phyloP scores from a whole-genome alignment of 1,284 basidiomycete genomes.

The Peniophora sp. region DNA sequence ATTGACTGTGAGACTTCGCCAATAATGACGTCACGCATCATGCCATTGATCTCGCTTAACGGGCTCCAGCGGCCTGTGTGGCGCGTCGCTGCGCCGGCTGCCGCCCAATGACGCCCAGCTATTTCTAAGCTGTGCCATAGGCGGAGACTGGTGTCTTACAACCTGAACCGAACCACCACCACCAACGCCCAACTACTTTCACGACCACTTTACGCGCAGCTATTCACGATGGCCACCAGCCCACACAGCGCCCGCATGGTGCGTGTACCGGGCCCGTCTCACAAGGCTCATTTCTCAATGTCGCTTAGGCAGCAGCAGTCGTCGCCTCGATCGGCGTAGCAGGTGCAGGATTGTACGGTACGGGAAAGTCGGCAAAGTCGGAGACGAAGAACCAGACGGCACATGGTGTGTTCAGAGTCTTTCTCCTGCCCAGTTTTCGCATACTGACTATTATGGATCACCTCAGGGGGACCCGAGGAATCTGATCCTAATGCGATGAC shows the following conservation, averaged over 20 bases:
- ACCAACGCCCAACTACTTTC: too few species aligned
- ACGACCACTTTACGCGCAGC: too few species aligned
- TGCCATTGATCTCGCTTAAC: too few species aligned
- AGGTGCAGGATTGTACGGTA: neutral
- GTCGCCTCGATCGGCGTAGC: neutral
- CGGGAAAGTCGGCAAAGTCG: neutral
- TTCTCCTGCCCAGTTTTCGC: neutral
- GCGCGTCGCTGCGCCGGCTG: too few species aligned
- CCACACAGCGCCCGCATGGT: neutral
- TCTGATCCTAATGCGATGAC: neutral
- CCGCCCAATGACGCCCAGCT: too few species aligned
- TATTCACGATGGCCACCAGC: too few species aligned
- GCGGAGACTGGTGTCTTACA: too few species aligned
- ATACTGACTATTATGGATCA: neutral
- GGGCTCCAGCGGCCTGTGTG: too few species aligned
- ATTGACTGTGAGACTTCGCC: too few species aligned
- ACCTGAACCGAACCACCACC: too few species aligned
- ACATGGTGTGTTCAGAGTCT: neutral
- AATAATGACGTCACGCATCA: too few species aligned
- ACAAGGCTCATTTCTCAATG: neutral
- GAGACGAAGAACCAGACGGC: neutral
- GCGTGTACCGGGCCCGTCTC: neutral
- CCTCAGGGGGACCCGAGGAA: neutral
- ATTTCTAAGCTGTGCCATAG: too few species aligned
- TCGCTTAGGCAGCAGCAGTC: neutral